Evolutionary conservation across 2,329 filamentous ascomycete species (phyloP).

Genomic region (Grosmannia serpens): DNA sequence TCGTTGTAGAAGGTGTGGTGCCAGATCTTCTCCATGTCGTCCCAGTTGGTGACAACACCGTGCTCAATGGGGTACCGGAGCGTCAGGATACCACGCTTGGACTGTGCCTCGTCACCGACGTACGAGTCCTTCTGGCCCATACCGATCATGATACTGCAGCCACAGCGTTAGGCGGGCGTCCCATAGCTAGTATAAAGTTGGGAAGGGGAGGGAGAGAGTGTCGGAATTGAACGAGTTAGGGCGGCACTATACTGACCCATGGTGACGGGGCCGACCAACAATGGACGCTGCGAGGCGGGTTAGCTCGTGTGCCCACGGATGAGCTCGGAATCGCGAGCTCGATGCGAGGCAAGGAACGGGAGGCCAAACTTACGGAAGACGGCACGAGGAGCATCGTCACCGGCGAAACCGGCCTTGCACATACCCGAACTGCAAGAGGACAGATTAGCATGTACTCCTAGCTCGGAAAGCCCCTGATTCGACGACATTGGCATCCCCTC

Average conservation of each 20-base stretch:
- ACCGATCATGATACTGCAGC: conserved; percentile 95
- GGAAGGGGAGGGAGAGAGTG: conserved; percentile 5
- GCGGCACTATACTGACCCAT: conserved; percentile 64
- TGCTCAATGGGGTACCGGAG: conserved; percentile 99
- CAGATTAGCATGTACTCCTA: conserved; percentile 24
- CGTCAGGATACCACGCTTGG: conserved; percentile 99
- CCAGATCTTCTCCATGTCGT: conserved; percentile 99
- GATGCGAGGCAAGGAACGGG: conserved; percentile 15
- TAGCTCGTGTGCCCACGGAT: conserved; percentile 1
- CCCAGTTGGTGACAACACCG: conserved; percentile 99
- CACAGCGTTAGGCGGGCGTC: conserved; percentile 18
- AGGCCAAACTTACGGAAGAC: conserved; percentile 87
- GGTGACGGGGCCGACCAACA: conserved; percentile 97
- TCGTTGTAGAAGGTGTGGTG: conserved; percentile 99
- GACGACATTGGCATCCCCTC: not conserved
- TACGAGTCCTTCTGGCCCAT: conserved; percentile 99
- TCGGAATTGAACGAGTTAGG: not conserved
- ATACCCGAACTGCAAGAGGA: conserved; percentile 77
- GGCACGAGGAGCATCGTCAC: conserved; percentile 99
- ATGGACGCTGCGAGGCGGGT: conserved; percentile 65
- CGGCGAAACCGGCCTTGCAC: conserved; percentile 99
- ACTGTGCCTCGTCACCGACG: conserved; percentile 99
- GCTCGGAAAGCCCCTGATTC: not conserved
- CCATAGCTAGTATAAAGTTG: not conserved
- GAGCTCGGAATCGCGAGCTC: not conserved